These are phyloP conservation scores for Ascochyta rabiei DNA, from an alignment of 2,329 filamentous ascomycete species.

Conservation along the genomic window DNA sequence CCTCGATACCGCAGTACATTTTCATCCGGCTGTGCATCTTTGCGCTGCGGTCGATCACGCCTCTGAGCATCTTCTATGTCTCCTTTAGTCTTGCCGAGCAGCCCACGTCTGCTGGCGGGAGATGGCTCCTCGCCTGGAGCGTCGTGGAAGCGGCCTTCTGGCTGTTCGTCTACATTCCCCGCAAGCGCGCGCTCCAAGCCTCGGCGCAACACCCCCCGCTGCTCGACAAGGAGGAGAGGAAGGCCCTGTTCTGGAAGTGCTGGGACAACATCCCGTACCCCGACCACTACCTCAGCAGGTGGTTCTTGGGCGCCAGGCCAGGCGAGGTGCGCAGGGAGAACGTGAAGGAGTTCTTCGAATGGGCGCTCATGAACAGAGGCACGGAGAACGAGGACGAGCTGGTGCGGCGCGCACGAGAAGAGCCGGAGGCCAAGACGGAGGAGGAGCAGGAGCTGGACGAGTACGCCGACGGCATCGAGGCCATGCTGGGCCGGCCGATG, in stretches of 20 bases:
- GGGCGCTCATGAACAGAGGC: slow-evolving; percentile 68
- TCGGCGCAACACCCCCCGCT: slow-evolving; percentile 58
- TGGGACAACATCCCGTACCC: slow-evolving; percentile 61
- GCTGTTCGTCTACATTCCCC: slow-evolving; percentile 60
- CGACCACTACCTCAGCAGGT: slow-evolving; percentile 64
- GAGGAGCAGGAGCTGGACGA: slow-evolving; percentile 61
- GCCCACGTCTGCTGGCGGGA: slow-evolving; percentile 33
- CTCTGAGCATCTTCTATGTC: slow-evolving; percentile 56
- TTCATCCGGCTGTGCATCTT: slow-evolving; percentile 58
- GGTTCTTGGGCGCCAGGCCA: slow-evolving; percentile 68
- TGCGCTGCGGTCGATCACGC: slow-evolving; percentile 57
- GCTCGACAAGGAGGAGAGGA: slow-evolving; percentile 56
- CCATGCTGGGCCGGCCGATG: slow-evolving; percentile 58
- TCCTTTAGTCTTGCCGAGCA: slow-evolving; percentile 46
- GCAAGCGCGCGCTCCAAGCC: slow-evolving; percentile 58
- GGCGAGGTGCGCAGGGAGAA: slow-evolving; percentile 70
- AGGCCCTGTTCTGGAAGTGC: slow-evolving; percentile 63
- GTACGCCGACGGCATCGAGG: slow-evolving; percentile 62
- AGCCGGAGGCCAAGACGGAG: slow-evolving; percentile 25
- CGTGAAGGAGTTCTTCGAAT: slow-evolving; percentile 68
- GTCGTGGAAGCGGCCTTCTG: slow-evolving; percentile 62
- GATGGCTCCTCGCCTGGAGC: slow-evolving; percentile 53
- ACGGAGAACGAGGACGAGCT: slow-evolving; percentile 42
- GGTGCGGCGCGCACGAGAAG: slow-evolving; percentile 17
- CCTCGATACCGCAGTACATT: slow-evolving; percentile 48